Percentiles rank a stretch among this genome's conserved stretches.
Evolutionary conservation across 1,284 basidiomycete species (phyloP).

Genomic region (Puccinia brachypodii): DNA sequence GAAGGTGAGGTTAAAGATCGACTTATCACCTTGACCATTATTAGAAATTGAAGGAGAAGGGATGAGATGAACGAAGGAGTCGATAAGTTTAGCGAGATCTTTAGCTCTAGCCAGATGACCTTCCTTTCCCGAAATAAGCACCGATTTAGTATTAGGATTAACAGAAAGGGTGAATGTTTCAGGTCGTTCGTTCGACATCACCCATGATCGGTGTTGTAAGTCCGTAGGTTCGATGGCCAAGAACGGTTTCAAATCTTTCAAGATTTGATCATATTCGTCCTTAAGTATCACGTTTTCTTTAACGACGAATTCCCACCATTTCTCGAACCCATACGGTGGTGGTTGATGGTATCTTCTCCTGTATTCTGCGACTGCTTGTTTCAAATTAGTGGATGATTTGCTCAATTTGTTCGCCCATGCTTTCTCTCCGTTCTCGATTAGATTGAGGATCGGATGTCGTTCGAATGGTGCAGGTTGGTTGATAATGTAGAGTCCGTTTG

Average conservation of each 20-base stretch:
- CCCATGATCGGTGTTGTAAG: conserved; percentile 34
- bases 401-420: conserved; percentile 23
- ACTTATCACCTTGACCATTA: not conserved
- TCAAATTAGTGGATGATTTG: conserved; percentile 14
- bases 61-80: conserved; percentile 12
- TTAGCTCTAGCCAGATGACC: conserved; percentile 35
- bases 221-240: conserved; percentile 32
- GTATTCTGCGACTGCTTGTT: conserved; percentile 31
- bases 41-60: not conserved
- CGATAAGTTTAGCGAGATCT: conserved; percentile 38
- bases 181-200: conserved; percentile 44
- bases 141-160: not conserved
- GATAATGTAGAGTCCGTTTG: conserved; percentile 10
- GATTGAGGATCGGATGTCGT: conserved; percentile 37
- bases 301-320: conserved; percentile 40
- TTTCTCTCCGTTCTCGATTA: conserved; percentile 28
- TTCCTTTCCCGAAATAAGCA: conserved; percentile 22
- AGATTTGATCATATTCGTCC: conserved; percentile 48
- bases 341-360: conserved; percentile 24
- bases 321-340: conserved; percentile 44
- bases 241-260: conserved; percentile 35
- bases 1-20: conserved; percentile 41
- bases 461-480: not conserved
- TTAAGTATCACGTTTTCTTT: conserved; percentile 32
- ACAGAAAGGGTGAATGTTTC: conserved; percentile 42